Evolutionary conservation across 2,329 filamentous ascomycete genomes (phyloP).

Genomic region (Fusarium algeriense): DNA sequence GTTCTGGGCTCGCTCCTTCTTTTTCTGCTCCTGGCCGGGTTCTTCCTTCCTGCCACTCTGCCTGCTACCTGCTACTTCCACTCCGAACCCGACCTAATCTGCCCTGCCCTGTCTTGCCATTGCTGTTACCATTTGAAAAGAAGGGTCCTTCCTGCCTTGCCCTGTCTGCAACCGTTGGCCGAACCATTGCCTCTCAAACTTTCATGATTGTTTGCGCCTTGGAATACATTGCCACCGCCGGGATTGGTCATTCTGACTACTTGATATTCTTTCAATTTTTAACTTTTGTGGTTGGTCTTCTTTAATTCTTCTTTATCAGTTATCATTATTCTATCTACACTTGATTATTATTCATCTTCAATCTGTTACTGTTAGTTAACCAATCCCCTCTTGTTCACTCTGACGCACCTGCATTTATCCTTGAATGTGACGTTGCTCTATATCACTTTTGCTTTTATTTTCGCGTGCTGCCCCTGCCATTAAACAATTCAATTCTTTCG

Average conservation of each 20-base stretch:
- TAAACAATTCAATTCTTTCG: slow-evolving; percentile 14
- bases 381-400: slow-evolving; percentile 6
- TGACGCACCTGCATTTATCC: slow-evolving; percentile 3
- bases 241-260: slow-evolving; percentile 30
- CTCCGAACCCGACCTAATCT: slow-evolving; percentile 23
- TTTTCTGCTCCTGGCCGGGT: slow-evolving; percentile 26
- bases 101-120: slow-evolving; percentile 22
- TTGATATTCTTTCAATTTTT: slow-evolving; percentile 29
- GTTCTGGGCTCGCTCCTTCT: slow-evolving; percentile 34
- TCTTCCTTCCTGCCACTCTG: slow-evolving; percentile 32
- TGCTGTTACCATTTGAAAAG: slow-evolving; percentile 19
- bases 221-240: slow-evolving; percentile 36
- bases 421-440: slow-evolving; percentile 32
- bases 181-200: slow-evolving; percentile 28
- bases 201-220: slow-evolving; percentile 39
- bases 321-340: slow-evolving; percentile 8
- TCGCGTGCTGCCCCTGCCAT: slow-evolving; percentile 14
- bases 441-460: slow-evolving; percentile 16
- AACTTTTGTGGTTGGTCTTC: slow-evolving; percentile 4
- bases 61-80: slow-evolving; percentile 27
- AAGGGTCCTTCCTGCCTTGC: slow-evolving; percentile 19
- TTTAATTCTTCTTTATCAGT: slow-evolving; percentile 2
- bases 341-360: slow-evolving; percentile 5
- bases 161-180: slow-evolving; percentile 37
- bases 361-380: slow-evolving; percentile 12